Conservation (phyloP, 805 yeast genomes). For the Jamesozyma jinghongensis region DNA sequence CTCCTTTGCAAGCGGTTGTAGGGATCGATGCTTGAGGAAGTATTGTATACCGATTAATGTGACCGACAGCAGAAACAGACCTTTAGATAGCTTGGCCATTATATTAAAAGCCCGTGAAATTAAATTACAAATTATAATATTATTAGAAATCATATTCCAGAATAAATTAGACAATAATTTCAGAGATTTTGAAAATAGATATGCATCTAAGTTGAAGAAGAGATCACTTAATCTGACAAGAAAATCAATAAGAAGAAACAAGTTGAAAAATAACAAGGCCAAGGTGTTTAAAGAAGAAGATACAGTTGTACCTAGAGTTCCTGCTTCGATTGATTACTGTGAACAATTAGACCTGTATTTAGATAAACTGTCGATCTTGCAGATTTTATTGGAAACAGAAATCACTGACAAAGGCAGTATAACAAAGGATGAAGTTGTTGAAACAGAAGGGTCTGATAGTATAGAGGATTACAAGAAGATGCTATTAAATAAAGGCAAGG, state of each 20-base stretch:
- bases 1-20: slow-evolving; percentile 1
- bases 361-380: slow-evolving; percentile 48
- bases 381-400: slow-evolving; percentile 36
- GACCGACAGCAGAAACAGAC: slow-evolving; percentile 11
- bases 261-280: slow-evolving; percentile 19
- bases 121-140: slow-evolving; percentile 42
- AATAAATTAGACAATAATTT: slow-evolving; percentile 30
- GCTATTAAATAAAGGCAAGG: slow-evolving; percentile 24
- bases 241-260: slow-evolving; percentile 10
- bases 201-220: slow-evolving; percentile 16
- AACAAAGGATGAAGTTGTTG: background rate
- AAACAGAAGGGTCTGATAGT: slow-evolving; percentile 2
- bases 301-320: background rate
- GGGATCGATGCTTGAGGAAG: slow-evolving; percentile 11
- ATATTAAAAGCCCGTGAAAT: slow-evolving; percentile 47
- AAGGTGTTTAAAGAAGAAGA: slow-evolving; percentile 4
- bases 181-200: slow-evolving; percentile 25
- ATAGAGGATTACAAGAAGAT: slow-evolving; percentile 19
- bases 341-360: slow-evolving; percentile 36
- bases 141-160: slow-evolving; percentile 37
- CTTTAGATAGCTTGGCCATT: slow-evolving; percentile 26
- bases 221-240: slow-evolving; percentile 29
- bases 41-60: slow-evolving; percentile 2
- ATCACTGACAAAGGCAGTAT: background rate
- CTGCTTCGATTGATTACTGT: slow-evolving; percentile 15